Conservation (phyloP, 805 yeast genomes). For the Zygoascus tannicola region DNA sequence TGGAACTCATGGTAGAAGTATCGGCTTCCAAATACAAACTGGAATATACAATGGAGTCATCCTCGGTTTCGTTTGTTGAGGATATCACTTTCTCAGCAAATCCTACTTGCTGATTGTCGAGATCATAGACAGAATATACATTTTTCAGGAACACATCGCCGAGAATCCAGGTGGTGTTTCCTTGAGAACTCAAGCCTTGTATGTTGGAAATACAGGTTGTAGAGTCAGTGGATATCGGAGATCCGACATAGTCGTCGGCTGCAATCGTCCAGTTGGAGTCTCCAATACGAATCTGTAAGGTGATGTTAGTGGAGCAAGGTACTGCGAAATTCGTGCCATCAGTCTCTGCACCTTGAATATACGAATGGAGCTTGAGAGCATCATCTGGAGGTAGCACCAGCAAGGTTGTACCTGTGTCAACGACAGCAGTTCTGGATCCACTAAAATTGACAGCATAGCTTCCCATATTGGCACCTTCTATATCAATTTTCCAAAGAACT, state of each 20-base stretch:
- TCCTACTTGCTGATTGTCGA: slow-evolving; percentile 41
- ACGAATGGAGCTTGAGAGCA: slow-evolving; percentile 45
- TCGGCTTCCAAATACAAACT: background rate
- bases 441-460: slow-evolving; percentile 30
- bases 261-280: slow-evolving; percentile 38
- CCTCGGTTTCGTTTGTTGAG: slow-evolving; percentile 15
- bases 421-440: slow-evolving; percentile 31
- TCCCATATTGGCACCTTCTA: slow-evolving; percentile 33
- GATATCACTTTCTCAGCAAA: slow-evolving; percentile 36
- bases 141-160: slow-evolving; percentile 54
- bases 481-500: slow-evolving; percentile 41
- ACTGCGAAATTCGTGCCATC: slow-evolving; percentile 60
- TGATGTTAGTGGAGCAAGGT: slow-evolving; percentile 41
- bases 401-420: slow-evolving; percentile 63
- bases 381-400: slow-evolving; percentile 46
- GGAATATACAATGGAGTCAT: slow-evolving; percentile 11
- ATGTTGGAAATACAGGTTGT: slow-evolving; percentile 58
- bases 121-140: slow-evolving; percentile 50
- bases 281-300: slow-evolving; percentile 35
- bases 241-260: slow-evolving; percentile 41
- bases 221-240: slow-evolving; percentile 32
- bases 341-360: slow-evolving; percentile 39
- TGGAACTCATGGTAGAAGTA: background rate
- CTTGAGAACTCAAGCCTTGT: slow-evolving; percentile 40
- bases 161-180: slow-evolving; percentile 44